Base-by-base conservation (phyloP, 805 yeast genomes). In the Spathaspora gorwiae region DNA sequence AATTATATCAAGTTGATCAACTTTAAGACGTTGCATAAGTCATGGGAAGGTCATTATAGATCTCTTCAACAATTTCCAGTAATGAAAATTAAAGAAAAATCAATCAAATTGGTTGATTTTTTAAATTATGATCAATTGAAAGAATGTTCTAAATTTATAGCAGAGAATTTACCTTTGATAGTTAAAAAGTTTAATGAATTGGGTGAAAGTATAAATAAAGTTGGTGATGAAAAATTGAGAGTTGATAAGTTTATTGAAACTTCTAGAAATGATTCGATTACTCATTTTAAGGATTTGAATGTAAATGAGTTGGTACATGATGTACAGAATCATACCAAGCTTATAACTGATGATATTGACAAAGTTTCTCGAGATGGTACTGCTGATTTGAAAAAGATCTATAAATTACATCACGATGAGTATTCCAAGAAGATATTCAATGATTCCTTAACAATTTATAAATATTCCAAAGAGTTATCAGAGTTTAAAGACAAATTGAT, bases 171-270 rank as follows among this genome's bases (percentile, higher is more conserved):
- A n/a, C 75, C 77, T 1, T 26, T 30, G 9, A 51, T 70, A 1
- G 52, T 68, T 8, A 48, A 48, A 9, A 56, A 53, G 37, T 69
- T 68, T 49, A 60, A 65, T n/a, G 46, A 49, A 2, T 56, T 76
- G 49, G 62, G 67, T 32, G 46, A 56, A 2, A 54, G 54, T 1
- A 61, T 81, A 0, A 71, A 68, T 29, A 45, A 44, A 1, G 74
- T 74, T 10, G 67, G 70, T 32, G 60, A 51, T 7, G 68, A 69
- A 5, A 68, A 70, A 39, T 44, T 65, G 2, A 46, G 40, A 0
- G 62, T 81, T 6, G 75, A 73, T 15, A 55, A 56, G 31, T 65
- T 64, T 10, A 71, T 79, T 31, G 79, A 76, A 45, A 12, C 45
- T 1, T 63, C 72, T 35, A 63, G 77, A 32, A 56, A 65, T 10